A percentile compares a stretch with the other conserved stretches of the same genome.
These are phyloP conservation scores for Cichorium intybus DNA, from an alignment of 140 eudicot genomes.

Conservation along the genomic window DNA sequence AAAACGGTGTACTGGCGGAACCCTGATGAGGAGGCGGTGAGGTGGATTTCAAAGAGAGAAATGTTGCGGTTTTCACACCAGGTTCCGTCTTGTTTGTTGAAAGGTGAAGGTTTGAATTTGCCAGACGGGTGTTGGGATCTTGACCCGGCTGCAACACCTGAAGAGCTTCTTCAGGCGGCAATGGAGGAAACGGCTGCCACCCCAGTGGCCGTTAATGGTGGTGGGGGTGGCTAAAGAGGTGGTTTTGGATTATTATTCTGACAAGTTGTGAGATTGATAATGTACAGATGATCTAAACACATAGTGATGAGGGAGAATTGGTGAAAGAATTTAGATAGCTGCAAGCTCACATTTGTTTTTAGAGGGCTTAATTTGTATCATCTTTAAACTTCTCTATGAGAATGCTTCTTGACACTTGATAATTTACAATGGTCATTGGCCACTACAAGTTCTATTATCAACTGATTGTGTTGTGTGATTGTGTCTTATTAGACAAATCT, in stretches of 20 bases:
- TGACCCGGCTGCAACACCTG: slow-evolving; percentile 94
- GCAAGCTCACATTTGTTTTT: slow-evolving; percentile 20
- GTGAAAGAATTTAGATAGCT: slow-evolving; percentile 21
- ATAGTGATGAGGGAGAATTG: slow-evolving; percentile 24
- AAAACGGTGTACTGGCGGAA: slow-evolving; percentile 74
- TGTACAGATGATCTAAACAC: slow-evolving; percentile 54
- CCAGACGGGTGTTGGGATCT: slow-evolving; percentile 96
- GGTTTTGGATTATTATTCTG: slow-evolving; percentile 21
- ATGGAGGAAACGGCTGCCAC: slow-evolving; percentile 4
- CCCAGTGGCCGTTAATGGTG: not conserved
- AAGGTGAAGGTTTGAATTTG: slow-evolving; percentile 46
- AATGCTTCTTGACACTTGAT: slow-evolving; percentile 1
- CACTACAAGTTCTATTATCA: not conserved
- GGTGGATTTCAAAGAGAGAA: slow-evolving; percentile 82
- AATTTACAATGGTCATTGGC: not conserved
- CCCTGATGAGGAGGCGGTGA: slow-evolving; percentile 34
- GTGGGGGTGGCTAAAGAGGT: slow-evolving; percentile 22
- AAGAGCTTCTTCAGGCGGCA: slow-evolving; percentile 58
- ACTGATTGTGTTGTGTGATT: too few species aligned
- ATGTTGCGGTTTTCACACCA: slow-evolving; percentile 95
- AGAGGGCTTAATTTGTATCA: slow-evolving; percentile 21
- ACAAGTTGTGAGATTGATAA: slow-evolving; percentile 36
- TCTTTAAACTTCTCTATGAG: slow-evolving; percentile 15
- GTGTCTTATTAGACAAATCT: too few species aligned
- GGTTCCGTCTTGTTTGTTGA: slow-evolving; percentile 69